Evolutionary conservation across 805 yeast species (phyloP).

Genomic region (Candida orba): DNA sequence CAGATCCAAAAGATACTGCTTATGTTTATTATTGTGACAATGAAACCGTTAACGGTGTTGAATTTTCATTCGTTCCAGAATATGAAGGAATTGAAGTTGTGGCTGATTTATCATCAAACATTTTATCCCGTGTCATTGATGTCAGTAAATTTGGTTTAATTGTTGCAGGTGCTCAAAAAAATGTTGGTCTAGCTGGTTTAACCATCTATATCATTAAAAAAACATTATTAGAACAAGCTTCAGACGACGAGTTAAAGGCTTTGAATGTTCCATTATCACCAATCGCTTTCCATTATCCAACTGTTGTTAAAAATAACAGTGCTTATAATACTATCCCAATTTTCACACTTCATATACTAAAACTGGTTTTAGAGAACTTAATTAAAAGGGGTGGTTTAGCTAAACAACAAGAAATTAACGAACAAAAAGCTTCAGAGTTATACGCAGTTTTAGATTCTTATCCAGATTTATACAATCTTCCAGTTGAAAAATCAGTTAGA

Average conservation of each 20-base stretch:
- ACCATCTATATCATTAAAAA: conserved; percentile 88
- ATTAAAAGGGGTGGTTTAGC: conserved; percentile 67
- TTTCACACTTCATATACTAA: conserved; percentile 80
- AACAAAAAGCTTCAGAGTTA: background rate
- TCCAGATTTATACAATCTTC: conserved; percentile 49
- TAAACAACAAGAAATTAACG: conserved; percentile 1
- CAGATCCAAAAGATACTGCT: conserved; percentile 58
- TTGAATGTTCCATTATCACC: conserved; percentile 76
- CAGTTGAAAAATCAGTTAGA: conserved; percentile 58
- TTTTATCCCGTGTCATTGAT: conserved; percentile 74
- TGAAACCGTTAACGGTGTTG: conserved; percentile 95
- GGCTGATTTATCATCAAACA: conserved; percentile 92
- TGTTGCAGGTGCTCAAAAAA: conserved; percentile 98
- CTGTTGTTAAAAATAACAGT: conserved; percentile 81
- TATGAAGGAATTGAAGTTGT: conserved; percentile 73
- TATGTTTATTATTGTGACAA: conserved; percentile 91
- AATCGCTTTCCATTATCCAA: conserved; percentile 81
- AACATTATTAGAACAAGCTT: conserved; percentile 58
- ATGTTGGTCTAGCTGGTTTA: conserved; percentile 94
- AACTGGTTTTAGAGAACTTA: conserved; percentile 64
- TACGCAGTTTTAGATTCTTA: conserved; percentile 56
- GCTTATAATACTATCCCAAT: conserved; percentile 96
- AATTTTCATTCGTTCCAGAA: conserved; percentile 44
- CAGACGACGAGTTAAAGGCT: conserved; percentile 51
- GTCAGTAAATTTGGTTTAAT: conserved; percentile 80